Percentiles rank a stretch among this genome's conserved stretches.
These are phyloP conservation scores for Coemansia sp. DNA, from an alignment of 192 early-diverging fungal species.

Conservation along the genomic window DNA sequence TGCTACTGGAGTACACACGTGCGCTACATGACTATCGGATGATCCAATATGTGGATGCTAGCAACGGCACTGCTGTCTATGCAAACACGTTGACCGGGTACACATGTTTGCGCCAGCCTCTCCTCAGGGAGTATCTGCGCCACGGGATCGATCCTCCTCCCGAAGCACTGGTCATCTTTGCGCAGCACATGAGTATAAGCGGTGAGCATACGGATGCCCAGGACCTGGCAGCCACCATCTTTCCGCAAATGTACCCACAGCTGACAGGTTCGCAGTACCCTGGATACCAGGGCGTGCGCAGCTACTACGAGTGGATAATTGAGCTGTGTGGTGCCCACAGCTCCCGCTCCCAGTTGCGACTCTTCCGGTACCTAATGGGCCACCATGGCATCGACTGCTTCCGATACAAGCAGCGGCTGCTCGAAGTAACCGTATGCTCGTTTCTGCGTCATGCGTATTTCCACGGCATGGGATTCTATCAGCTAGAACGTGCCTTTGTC, in stretches of 20 bases:
- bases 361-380: slow-evolving; percentile 24
- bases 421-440: slow-evolving; percentile 11
- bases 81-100: slow-evolving; percentile 6
- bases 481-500: slow-evolving; percentile 28
- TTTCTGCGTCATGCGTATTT: slow-evolving; percentile 28
- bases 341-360: slow-evolving; percentile 11
- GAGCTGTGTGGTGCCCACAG: neutral
- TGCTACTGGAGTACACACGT: slow-evolving; percentile 13
- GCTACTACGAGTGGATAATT: slow-evolving; percentile 35
- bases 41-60: neutral
- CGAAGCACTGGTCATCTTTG: slow-evolving; percentile 17
- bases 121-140: slow-evolving; percentile 22
- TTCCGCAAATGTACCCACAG: slow-evolving; percentile 16
- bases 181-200: slow-evolving; percentile 15
- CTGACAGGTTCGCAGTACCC: neutral
- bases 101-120: neutral
- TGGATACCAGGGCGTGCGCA: slow-evolving; percentile 2
- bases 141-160: slow-evolving; percentile 26
- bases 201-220: slow-evolving; percentile 1
- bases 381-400: slow-evolving; percentile 16
- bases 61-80: neutral
- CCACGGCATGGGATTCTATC: slow-evolving; percentile 24
- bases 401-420: slow-evolving; percentile 11
- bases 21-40: slow-evolving; percentile 12
- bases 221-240: slow-evolving; percentile 10